These are phyloP conservation scores for Leccinum fibrillosum DNA, from an alignment of 768 basidiomycete species.

Conservation along the genomic window DNA sequence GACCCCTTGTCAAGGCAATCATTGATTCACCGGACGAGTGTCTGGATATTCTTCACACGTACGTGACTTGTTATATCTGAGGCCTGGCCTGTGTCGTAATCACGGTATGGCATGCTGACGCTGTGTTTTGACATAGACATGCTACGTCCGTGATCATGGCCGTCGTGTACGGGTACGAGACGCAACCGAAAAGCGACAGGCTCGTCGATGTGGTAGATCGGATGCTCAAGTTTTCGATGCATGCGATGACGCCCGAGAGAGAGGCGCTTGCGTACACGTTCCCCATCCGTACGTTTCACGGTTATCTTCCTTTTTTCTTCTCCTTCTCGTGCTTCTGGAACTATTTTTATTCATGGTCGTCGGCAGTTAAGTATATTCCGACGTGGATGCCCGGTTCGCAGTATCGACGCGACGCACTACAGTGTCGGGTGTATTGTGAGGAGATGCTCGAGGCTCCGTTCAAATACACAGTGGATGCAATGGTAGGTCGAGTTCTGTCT, in stretches of 20 bases:
- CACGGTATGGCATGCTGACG: not conserved
- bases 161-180: slow-evolving; percentile 9
- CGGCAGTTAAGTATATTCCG: slow-evolving; percentile 5
- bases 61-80: not conserved
- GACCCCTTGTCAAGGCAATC: slow-evolving; percentile 6
- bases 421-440: slow-evolving; percentile 17
- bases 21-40: not conserved
- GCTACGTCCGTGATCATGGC: slow-evolving; percentile 25
- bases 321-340: not conserved
- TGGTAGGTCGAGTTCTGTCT: not conserved
- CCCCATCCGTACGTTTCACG: not conserved
- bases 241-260: slow-evolving; percentile 3
- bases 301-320: not conserved
- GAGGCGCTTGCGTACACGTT: not conserved
- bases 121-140: not conserved
- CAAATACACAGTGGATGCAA: not conserved
- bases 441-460: slow-evolving; percentile 13
- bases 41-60: slow-evolving; percentile 10
- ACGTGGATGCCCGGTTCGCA: slow-evolving; percentile 5
- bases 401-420: slow-evolving; percentile 1
- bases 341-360: not conserved
- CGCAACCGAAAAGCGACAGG: not conserved
- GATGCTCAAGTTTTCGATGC: not conserved
- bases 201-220: not conserved
- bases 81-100: not conserved